phyloP scores from a whole-genome alignment of 2,329 filamentous ascomycete species.

The Paecilomyces sp. region DNA sequence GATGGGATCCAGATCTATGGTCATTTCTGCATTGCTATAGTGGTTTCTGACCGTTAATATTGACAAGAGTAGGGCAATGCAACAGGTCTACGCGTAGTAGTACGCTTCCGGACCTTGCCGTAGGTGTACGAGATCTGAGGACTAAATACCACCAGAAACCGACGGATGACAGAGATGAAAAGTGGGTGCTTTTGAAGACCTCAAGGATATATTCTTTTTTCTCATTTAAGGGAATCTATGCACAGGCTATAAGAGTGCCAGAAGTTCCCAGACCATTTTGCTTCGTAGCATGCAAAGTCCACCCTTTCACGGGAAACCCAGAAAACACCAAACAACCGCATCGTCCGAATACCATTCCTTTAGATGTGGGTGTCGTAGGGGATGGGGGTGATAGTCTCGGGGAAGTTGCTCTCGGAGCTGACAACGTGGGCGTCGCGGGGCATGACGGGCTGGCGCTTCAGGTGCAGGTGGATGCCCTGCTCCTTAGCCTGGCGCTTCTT shows the following conservation, averaged over 20 bases:
- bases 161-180: conserved; percentile 1
- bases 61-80: not conserved
- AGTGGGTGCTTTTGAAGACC: conserved; percentile 21
- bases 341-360: conserved; percentile 33
- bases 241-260: conserved; percentile 30
- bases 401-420: conserved; percentile 71
- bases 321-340: conserved; percentile 33
- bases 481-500: conserved; percentile 90
- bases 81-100: not conserved
- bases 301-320: conserved; percentile 24
- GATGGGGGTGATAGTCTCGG: conserved; percentile 85
- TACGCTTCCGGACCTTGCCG: not conserved
- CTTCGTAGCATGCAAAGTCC: conserved; percentile 34
- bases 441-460: conserved; percentile 81
- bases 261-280: conserved; percentile 31
- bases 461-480: conserved; percentile 75
- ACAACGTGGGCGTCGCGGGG: conserved; percentile 78
- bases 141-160: not conserved
- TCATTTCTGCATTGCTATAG: not conserved
- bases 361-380: conserved; percentile 99
- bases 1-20: not conserved
- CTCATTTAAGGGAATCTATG: conserved; percentile 36
- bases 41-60: not conserved
- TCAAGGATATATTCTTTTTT: conserved; percentile 30
- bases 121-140: not conserved